These are phyloP conservation scores for Peronospora destructor DNA, from an alignment of 352 stramenopile species.

Conservation along the genomic window DNA sequence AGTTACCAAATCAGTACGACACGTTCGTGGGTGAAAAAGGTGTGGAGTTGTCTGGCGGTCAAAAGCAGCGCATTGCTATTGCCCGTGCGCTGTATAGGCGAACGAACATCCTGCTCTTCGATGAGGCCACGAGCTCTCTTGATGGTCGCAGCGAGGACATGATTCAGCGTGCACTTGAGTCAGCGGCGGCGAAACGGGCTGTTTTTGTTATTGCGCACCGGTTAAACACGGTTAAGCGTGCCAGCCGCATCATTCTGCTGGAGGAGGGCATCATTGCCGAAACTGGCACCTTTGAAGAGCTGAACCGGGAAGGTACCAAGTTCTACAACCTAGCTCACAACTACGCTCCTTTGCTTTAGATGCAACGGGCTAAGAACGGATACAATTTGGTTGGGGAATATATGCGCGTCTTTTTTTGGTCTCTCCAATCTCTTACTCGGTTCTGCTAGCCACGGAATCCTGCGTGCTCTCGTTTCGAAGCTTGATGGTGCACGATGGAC, in stretches of 20 bases:
- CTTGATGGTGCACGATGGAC: slow-evolving; percentile 59
- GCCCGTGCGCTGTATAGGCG: slow-evolving; percentile 76
- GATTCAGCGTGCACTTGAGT: slow-evolving; percentile 60
- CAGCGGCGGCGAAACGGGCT: slow-evolving; percentile 55
- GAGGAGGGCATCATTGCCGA: slow-evolving; percentile 77
- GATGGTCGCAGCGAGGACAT: slow-evolving; percentile 77
- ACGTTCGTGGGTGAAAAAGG: slow-evolving; percentile 96
- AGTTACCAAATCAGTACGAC: slow-evolving; percentile 91
- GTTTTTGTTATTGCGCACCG: slow-evolving; percentile 84
- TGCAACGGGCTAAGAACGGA: slow-evolving; percentile 9
- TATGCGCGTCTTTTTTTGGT: slow-evolving; percentile 13
- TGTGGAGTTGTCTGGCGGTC: slow-evolving; percentile 92
- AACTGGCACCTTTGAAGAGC: slow-evolving; percentile 63
- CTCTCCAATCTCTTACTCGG: slow-evolving; percentile 13
- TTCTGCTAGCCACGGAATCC: slow-evolving; percentile 24
- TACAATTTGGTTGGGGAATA: slow-evolving; percentile 20
- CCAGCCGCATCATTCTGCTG: slow-evolving; percentile 76
- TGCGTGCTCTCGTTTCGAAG: slow-evolving; percentile 63
- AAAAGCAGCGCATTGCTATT: slow-evolving; percentile 94
- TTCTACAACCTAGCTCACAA: slow-evolving; percentile 71
- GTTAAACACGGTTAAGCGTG: slow-evolving; percentile 81
- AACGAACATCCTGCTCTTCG: slow-evolving; percentile 75
- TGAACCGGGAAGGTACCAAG: slow-evolving; percentile 71
- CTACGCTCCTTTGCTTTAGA: slow-evolving; percentile 50
- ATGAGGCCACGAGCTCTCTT: slow-evolving; percentile 81